Base-by-base conservation (phyloP, 805 yeast genomes). In the Saturnispora halmiae region DNA sequence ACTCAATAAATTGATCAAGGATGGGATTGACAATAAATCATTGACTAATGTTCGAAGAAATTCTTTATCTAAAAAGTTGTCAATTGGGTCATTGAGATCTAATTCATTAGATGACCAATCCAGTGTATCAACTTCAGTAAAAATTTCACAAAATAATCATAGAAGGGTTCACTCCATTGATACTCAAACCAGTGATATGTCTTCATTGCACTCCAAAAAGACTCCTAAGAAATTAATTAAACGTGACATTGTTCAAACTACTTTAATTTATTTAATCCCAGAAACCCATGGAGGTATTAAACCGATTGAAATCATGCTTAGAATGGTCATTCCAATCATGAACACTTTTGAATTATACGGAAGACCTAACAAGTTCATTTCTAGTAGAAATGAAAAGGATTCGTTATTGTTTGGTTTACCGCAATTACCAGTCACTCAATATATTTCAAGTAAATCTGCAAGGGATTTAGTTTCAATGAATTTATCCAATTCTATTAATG, bases 341-440 rank as follows among this genome's bases (percentile, higher is more conserved):
- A 84, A 82, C 55, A 67, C 80, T 3, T 82, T 81, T 60, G 72
- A 70, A 52, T 57, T 82, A 35, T 82, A 82, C 52, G 94, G 94
- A 7, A 67, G 92, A 49, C 92, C 94, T 1, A 64, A 66, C 32
- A 75, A 69, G 48, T 67, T 82, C 47, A 65, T 69, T 42, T 73
- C 84, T 16, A 71, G 72, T 49, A 77, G 79, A 57, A 63, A 61
- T 13, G 73, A 78, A 49, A 59, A 64, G 15, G 51, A 63, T 1
- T 77, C 85, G 2, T 55, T 82, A 51, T 61, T 82, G 26, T 82
- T 80, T 63, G 90, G 80, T 0, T 65, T 82, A 45, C 94, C 94
- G 4, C 73, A 77, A 18, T 66, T 83, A 51, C 94, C 94, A 3
- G 76, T 71, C 44, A 74, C 77, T 25, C 73, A 76, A 50, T 78